Evolutionary conservation across 164 flowering plant species (phyloP), one percentile per base, ranked within the genome.

Genomic region (Akebia trifoliata): DNA sequence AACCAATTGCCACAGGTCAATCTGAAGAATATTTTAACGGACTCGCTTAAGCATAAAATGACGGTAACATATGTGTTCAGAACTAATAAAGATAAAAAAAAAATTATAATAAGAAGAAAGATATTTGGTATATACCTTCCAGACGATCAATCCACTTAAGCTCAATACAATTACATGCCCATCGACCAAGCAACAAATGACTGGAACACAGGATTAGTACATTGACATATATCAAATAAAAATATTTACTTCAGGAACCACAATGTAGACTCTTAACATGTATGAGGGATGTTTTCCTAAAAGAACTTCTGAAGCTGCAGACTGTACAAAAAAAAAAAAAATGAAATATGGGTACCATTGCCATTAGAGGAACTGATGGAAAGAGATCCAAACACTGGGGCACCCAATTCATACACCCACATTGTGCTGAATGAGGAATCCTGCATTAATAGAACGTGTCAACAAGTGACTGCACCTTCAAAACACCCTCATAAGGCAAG

Each of bases 171-270:
- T 50, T 31, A 91, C 80, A 54, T 71, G 74, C 10, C 98, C 98
- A 73, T 88, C 77, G 52, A 91, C 98, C 72, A 81, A 77, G 79
- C 98, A 88, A 66, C 94, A 91, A 65, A 91, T 77, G 56, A 91
- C 97, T 90, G 84, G 66, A 55, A 52, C 44, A 18, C 58, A 58
- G 53, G 36, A 10, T 21, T 38, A 37, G 36, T 37, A 20, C 4
- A 48, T n/a, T 29, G 29, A 37, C 36, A 60, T 15, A 40, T n/a
- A 20, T 32, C 31, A 50, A 30, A 46, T 37, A 14, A 21, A 40
- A 59, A 9, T 12, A 24, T 14, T 34, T 9, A 37, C n/a, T 35
- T 15, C 34, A 12, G 8, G 24, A 39, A n/a, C 4, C 14, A 10
- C 11, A 25, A 29, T 28, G 1, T 21, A 24, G 15, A 14, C 25